Evolutionary conservation across 2,329 filamentous ascomycete genomes (phyloP).

Genomic region (Calonectria honghensis): DNA sequence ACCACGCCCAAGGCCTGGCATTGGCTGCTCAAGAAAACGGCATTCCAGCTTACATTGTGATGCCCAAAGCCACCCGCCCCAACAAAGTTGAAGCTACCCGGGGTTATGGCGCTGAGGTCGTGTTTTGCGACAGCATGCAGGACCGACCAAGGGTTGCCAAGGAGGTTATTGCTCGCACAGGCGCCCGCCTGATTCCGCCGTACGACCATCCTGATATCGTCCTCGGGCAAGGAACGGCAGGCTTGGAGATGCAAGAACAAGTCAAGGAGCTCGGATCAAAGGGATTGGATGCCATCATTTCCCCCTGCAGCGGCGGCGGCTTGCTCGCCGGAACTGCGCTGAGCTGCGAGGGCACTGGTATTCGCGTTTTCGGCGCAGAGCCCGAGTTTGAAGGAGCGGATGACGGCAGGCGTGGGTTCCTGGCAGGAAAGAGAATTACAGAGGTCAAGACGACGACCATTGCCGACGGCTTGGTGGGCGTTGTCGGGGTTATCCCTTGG

Average conservation of each 20-base stretch:
- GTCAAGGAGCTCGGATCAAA: slow-evolving; percentile 39
- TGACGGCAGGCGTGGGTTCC: slow-evolving; percentile 84
- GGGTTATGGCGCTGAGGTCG: slow-evolving; percentile 70
- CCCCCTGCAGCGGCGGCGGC: slow-evolving; percentile 91
- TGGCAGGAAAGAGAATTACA: slow-evolving; percentile 77
- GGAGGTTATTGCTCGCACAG: slow-evolving; percentile 81
- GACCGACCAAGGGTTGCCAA: slow-evolving; percentile 86
- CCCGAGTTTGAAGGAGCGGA: slow-evolving; percentile 89
- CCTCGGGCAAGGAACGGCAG: slow-evolving; percentile 87
- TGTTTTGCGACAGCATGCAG: slow-evolving; percentile 88
- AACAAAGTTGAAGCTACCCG: slow-evolving; percentile 90
- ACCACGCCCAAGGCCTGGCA: slow-evolving; percentile 94
- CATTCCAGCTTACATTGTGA: slow-evolving; percentile 91
- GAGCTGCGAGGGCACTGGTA: slow-evolving; percentile 82
- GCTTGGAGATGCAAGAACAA: slow-evolving; percentile 30
- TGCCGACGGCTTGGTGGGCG: slow-evolving; percentile 91
- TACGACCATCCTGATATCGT: slow-evolving; percentile 96
- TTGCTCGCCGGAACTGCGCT: slow-evolving; percentile 90
- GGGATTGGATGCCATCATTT: slow-evolving; percentile 82
- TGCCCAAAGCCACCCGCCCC: slow-evolving; percentile 87
- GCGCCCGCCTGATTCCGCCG: slow-evolving; percentile 87
- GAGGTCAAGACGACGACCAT: slow-evolving; percentile 86
- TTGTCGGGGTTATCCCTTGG: slow-evolving; percentile 86
- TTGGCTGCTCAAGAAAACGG: slow-evolving; percentile 85
- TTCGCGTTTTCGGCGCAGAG: slow-evolving; percentile 89